A percentile compares a stretch with the other conserved stretches of the same genome.
Conservation (phyloP, 2,329 filamentous ascomycete species). For the Fusarium illudens region DNA sequence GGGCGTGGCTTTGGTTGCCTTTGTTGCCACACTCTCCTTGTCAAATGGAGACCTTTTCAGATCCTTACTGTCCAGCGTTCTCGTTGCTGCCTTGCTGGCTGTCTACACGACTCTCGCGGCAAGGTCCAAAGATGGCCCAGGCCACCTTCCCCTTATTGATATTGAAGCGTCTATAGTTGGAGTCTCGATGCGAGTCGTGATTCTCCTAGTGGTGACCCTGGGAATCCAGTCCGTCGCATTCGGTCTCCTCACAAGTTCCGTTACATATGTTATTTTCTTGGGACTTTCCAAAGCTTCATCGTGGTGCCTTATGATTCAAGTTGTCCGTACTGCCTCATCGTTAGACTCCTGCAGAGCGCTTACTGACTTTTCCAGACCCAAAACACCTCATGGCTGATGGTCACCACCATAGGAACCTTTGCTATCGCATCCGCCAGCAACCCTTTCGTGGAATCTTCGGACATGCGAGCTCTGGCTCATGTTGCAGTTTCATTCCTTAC, state of each 20-base stretch:
- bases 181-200: conserved; percentile 36
- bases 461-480: conserved; percentile 39
- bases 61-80: conserved; percentile 38
- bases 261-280: conserved; percentile 29
- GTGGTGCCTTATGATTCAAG: conserved; percentile 48
- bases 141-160: conserved; percentile 18
- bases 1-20: neutral
- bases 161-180: conserved; percentile 37
- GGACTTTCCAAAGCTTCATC: conserved; percentile 44
- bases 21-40: conserved; percentile 29
- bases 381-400: conserved; percentile 45
- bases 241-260: conserved; percentile 33
- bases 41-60: conserved; percentile 41
- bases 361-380: conserved; percentile 35
- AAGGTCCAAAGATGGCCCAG: neutral
- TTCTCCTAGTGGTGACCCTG: conserved; percentile 29
- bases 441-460: conserved; percentile 41
- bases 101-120: conserved; percentile 41
- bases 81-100: conserved; percentile 41
- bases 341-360: rapidly evolving
- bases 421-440: conserved; percentile 43
- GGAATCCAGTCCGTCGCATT: conserved; percentile 30
- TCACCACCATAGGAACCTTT: conserved; percentile 45
- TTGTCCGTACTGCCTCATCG: conserved; percentile 35
- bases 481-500: conserved; percentile 42